A percentile compares a stretch with the other conserved stretches of the same genome.
phyloP scores from a whole-genome alignment of 2,329 filamentous ascomycete species.

The Aureobasidium subglaciale region DNA sequence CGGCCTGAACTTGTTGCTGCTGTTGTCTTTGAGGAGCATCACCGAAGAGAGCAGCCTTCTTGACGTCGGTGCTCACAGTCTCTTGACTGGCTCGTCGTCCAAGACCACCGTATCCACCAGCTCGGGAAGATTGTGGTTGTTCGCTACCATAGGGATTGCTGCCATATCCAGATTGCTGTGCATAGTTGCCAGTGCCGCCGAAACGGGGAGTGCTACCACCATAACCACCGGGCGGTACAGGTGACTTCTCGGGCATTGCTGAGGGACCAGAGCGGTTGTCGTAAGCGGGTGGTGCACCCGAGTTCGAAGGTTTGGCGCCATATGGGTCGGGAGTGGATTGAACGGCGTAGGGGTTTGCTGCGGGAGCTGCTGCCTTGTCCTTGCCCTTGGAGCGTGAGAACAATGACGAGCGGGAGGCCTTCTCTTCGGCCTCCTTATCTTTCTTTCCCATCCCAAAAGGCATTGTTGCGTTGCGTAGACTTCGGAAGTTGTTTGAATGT shows the following conservation, averaged over 20 bases:
- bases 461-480: constrained; percentile 21
- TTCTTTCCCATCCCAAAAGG: constrained; percentile 43
- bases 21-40: constrained; percentile 47
- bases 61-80: constrained; percentile 44
- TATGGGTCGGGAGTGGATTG: constrained; percentile 45
- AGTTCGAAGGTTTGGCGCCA: constrained; percentile 32
- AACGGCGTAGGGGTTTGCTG: constrained; percentile 51
- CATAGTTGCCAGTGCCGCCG: constrained; percentile 26
- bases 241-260: constrained; percentile 36
- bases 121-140: constrained; percentile 28
- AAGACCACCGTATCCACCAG: constrained; percentile 49
- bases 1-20: constrained; percentile 24
- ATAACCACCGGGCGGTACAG: constrained; percentile 39
- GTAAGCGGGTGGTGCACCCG: constrained; percentile 26
- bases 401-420: constrained; percentile 49
- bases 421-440: constrained; percentile 46
- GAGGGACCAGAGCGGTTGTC: constrained; percentile 31
- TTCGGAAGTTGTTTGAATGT: not conserved
- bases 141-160: constrained; percentile 45
- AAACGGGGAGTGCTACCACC: constrained; percentile 28
- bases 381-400: constrained; percentile 48
- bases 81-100: constrained; percentile 44
- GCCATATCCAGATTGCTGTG: constrained; percentile 43
- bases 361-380: constrained; percentile 43
- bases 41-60: constrained; percentile 60